phyloP scores from a whole-genome alignment of 768 basidiomycete species.

The Sarcodon aspratus region DNA sequence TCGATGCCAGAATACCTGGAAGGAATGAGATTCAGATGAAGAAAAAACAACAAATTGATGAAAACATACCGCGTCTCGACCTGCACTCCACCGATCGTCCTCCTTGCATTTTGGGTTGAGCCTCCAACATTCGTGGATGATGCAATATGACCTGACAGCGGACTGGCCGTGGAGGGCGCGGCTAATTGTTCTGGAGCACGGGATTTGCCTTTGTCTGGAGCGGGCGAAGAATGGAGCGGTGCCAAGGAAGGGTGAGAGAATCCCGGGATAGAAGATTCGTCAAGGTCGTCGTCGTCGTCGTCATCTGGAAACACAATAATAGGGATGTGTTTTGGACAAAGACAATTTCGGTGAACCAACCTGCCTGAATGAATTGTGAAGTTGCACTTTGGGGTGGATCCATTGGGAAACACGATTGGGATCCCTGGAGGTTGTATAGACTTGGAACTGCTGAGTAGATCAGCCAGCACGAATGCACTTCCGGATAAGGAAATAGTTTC shows the following conservation, averaged over 20 bases:
- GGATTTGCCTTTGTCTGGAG: slow-evolving; percentile 58
- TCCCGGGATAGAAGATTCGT: slow-evolving; percentile 73
- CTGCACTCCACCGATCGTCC: slow-evolving; percentile 74
- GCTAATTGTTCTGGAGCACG: slow-evolving; percentile 46
- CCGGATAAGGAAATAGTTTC: neutral
- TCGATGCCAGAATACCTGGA: slow-evolving; percentile 69
- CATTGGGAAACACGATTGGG: too few relatives aligned
- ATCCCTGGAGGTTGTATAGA: too few relatives aligned
- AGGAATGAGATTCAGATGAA: neutral
- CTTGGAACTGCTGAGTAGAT: neutral
- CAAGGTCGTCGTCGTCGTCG: slow-evolving; percentile 75
- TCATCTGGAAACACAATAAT: neutral
- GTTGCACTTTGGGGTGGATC: slow-evolving; percentile 37
- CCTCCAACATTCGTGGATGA: slow-evolving; percentile 26
- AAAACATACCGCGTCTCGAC: slow-evolving; percentile 73
- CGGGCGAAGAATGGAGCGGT: slow-evolving; percentile 23
- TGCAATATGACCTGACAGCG: slow-evolving; percentile 65
- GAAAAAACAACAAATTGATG: neutral
- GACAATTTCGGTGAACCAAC: slow-evolving; percentile 20
- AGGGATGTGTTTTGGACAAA: slow-evolving; percentile 4
- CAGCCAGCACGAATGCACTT: slow-evolving; percentile 8
- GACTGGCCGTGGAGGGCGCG: slow-evolving; percentile 24
- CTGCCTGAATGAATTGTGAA: slow-evolving; percentile 77
- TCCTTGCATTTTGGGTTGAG: slow-evolving; percentile 32
- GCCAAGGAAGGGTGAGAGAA: slow-evolving; percentile 56